Base-by-base conservation (phyloP, 2,329 filamentous ascomycete species). In the Lecanosticta acicola region DNA sequence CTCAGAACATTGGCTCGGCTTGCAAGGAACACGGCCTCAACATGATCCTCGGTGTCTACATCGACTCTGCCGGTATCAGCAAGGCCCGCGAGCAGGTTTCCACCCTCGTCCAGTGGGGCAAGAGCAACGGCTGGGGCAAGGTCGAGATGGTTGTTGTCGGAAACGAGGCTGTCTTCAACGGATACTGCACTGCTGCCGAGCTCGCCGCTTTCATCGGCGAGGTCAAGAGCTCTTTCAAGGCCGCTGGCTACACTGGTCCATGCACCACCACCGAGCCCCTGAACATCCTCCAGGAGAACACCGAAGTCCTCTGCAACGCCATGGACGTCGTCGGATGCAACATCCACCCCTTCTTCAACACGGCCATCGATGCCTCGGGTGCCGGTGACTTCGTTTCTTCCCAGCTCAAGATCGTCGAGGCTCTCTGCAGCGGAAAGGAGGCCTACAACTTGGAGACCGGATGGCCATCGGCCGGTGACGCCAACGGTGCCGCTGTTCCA, bases 311-410 rank as follows among this genome's bases (percentile, higher is more conserved):
- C 52, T 96, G 91, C 78, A 59, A 62, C 29, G 78, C 76, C 59
- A 76, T 96, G 48, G 89, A 95, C 64, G 74, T 94, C 51, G 78
- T 87, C 32, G 86, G 84, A 68, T 82, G 81, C 69, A 95, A 96
- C 78, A 81, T 94, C 62, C 90, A 97, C 74, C 83, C 90, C 58
- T 96, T 85, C 84, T 97, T 96, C 84, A 94, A 94, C 76, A 65
- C 80, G 37, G 72, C 77, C 48, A 77, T 83, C 54, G 63, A 70
- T 18, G 78, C 89, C 50, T 61, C 69, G 3, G 62, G 77, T 41
- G 89, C 90, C 45, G 91, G 91, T 65, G 66, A 72, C 42, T 96
- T 96, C 67, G 85, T 90, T 59, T 71, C 75, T 55, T 64, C 74
- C 59, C 83, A 95, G 77, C 79, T 95, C 55, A 71, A 80, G 38